Evolutionary conservation across 78 protist genomes (phyloP).

Genomic region (Guillardia theta): DNA sequence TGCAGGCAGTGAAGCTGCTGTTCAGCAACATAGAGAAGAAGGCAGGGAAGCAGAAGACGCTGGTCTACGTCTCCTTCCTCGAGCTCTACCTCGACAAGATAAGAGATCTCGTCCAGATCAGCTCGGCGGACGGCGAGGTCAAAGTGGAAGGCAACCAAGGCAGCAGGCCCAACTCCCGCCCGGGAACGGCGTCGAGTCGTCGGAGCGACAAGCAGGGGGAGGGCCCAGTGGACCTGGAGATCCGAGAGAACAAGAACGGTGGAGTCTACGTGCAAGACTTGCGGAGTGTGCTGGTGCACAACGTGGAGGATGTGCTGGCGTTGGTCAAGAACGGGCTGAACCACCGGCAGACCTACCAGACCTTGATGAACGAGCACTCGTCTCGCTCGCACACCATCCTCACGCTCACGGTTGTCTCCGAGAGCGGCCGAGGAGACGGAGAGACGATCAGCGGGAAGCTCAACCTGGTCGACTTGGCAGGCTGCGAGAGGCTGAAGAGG

Average conservation of each 20-base stretch:
- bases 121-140: neutral
- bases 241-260: neutral
- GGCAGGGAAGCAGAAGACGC: neutral
- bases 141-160: neutral
- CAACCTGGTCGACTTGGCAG: slow-evolving; percentile 10
- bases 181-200: neutral
- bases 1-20: neutral
- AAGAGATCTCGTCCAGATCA: neutral
- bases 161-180: neutral
- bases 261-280: neutral
- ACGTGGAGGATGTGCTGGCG: neutral
- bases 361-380: neutral
- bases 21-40: neutral
- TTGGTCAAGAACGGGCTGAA: neutral
- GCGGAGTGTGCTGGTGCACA: neutral
- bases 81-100: slow-evolving; percentile 41
- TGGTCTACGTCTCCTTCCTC: neutral
- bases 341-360: neutral
- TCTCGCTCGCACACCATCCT: slow-evolving; percentile 31
- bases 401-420: neutral
- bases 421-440: neutral
- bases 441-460: neutral
- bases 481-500: slow-evolving; percentile 38
- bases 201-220: neutral
- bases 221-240: neutral